Base-by-base conservation (phyloP, 352 stramenopile genomes). In the Phytophthora crassamura region DNA sequence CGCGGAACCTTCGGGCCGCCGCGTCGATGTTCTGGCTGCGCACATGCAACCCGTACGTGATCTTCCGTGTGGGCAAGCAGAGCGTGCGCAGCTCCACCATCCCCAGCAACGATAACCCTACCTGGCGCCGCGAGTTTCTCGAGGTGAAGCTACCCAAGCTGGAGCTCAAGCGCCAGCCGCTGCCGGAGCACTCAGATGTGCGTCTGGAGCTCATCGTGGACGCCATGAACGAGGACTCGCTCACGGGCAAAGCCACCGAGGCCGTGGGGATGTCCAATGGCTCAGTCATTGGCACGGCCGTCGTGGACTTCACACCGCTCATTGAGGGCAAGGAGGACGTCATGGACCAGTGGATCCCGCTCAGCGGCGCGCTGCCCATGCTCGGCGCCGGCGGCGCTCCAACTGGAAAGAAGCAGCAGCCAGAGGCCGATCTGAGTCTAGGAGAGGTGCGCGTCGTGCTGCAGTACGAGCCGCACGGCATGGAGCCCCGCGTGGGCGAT, bases 11-110 rank as follows among this genome's bases (percentile, higher is more conserved):
- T 40, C 84, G 75, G 16, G 83, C 84, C 16, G 82, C 78, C 8
- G 67, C 83, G 22, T 92, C 86, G 58, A 90, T 94, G 82, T 94
- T 94, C 63, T 91, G 85, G 78, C 74, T 88, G 42, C 86, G 84
- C 54, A 90, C 82, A 34, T 94, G 86, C 66, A 92, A 92, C 41
- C 84, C 86, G 30, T 94, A 94, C 67, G 82, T 94, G 64, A 94
- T 94, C 59, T 94, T 94, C 63, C 84, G 86, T 38, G 56, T 91
- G 25, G 86, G 86, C 36, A 90, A 89, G 63, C 76, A 88, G 56
- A 88, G 73, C 47, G 63, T 72, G 25, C 86, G 86, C 46, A 90
- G 80, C 59, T 76, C 81, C 40, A 94, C 86, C 10, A 90, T 94
- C 61, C 56, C 75, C 46, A 67, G 58, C 59, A 92, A 89, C 45